Conservation (phyloP, 441 rosid species). For the Mallotus repandus region DNA sequence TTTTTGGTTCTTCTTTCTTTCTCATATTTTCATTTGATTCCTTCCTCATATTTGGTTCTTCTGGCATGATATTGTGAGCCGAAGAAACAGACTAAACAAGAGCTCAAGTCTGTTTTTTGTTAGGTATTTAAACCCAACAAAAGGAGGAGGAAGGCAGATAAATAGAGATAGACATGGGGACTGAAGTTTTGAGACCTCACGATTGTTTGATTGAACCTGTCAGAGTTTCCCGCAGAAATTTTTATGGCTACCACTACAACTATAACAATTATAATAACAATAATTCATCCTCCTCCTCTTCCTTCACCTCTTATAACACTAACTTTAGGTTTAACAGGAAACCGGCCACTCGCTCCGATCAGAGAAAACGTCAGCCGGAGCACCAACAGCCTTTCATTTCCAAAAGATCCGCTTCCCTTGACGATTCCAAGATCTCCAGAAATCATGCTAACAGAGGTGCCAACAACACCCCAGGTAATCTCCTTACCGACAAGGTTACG, state of each 20-base stretch:
- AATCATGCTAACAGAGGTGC: background rate
- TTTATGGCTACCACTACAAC: background rate
- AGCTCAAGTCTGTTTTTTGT: no score
- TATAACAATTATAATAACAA: conserved; percentile 3
- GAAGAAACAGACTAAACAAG: background rate
- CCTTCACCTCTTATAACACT: background rate
- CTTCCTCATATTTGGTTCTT: no score
- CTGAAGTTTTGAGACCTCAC: conserved; percentile 74
- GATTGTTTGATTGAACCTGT: conserved; percentile 50
- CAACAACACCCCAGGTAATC: background rate
- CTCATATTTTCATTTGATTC: background rate
- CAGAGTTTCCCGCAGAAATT: conserved; percentile 44
- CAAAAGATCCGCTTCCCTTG: conserved; percentile 26
- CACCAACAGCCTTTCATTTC: conserved; percentile 33
- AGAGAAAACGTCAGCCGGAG: conserved; percentile 44
- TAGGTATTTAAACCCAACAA: no score
- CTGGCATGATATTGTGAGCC: background rate
- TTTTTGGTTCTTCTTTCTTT: no score
- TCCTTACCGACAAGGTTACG: conserved; percentile 46
- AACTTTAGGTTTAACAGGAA: conserved; percentile 40
- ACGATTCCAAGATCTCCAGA: conserved; percentile 19
- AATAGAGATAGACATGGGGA: conserved; percentile 51
- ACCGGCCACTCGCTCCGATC: conserved; percentile 36
- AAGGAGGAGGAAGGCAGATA: no score
- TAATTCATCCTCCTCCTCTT: no score